phyloP scores from a whole-genome alignment of 257 asterid species.

The Gardenia jasminoides region DNA sequence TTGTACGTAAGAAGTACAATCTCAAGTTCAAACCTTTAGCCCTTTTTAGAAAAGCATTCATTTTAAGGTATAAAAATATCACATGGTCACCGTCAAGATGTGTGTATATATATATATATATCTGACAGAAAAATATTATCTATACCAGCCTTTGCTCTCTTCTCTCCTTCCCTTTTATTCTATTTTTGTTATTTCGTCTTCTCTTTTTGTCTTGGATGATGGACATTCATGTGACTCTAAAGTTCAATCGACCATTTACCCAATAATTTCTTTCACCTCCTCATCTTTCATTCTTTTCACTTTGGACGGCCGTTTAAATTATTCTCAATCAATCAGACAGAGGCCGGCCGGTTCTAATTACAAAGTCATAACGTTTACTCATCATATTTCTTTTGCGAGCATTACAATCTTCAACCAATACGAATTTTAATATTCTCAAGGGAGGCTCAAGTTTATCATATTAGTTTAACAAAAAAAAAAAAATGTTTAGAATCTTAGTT shows the following conservation, averaged over 20 bases:
- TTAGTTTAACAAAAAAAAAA: no score
- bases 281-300: neutral
- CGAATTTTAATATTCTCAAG: neutral
- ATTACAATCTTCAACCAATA: neutral
- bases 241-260: neutral
- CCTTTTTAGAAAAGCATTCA: neutral
- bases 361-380: neutral
- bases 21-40: neutral
- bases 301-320: constrained; percentile 6
- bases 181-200: neutral
- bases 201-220: neutral
- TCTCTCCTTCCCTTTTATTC: neutral
- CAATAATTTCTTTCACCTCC: neutral
- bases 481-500: no score
- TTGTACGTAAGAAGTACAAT: constrained; percentile 14
- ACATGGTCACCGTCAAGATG: constrained; percentile 7
- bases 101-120: neutral
- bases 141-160: neutral
- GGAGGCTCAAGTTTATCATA: neutral
- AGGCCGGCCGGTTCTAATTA: no score
- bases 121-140: neutral
- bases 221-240: neutral
- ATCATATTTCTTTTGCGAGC: neutral
- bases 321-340: constrained; percentile 15
- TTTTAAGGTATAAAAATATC: neutral